Evolutionary conservation across 2,329 filamentous ascomycete species (phyloP).

Genomic region (Xylariaceae sp.): DNA sequence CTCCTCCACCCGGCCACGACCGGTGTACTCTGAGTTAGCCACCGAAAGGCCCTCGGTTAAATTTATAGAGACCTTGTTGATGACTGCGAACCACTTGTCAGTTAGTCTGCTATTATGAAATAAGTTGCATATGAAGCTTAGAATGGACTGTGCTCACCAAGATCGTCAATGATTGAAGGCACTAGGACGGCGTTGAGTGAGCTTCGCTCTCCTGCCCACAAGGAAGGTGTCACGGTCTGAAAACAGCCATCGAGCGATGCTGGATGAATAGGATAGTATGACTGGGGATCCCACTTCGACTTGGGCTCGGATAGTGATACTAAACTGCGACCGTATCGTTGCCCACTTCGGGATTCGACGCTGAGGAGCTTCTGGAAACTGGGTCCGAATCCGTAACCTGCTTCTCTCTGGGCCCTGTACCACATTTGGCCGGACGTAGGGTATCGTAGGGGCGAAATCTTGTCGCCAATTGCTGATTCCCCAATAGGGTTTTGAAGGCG

Average conservation of each 20-base stretch:
- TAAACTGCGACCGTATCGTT: constrained; percentile 17
- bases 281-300: constrained; percentile 29
- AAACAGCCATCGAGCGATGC: constrained; percentile 31
- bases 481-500: constrained; percentile 26
- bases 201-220: constrained; percentile 21
- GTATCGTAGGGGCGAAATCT: not conserved
- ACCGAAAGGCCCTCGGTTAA: not conserved
- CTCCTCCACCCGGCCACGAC: not conserved
- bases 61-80: constrained; percentile 11
- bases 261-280: constrained; percentile 34
- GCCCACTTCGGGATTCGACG: constrained; percentile 29
- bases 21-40: too few relatives aligned
- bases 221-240: constrained; percentile 24
- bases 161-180: constrained; percentile 10
- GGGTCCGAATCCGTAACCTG: constrained; percentile 37
- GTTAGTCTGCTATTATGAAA: too few relatives aligned
- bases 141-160: too few relatives aligned
- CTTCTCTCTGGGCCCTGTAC: constrained; percentile 39
- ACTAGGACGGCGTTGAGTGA: constrained; percentile 21
- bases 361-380: constrained; percentile 28
- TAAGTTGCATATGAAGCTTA: too few relatives aligned
- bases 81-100: too few relatives aligned
- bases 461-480: not conserved
- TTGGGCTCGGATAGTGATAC: constrained; percentile 26
- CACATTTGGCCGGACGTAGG: constrained; percentile 25